phyloP scores from a whole-genome alignment of 2,329 filamentous ascomycete species.

The Paracorniculantispora psalliotae region DNA sequence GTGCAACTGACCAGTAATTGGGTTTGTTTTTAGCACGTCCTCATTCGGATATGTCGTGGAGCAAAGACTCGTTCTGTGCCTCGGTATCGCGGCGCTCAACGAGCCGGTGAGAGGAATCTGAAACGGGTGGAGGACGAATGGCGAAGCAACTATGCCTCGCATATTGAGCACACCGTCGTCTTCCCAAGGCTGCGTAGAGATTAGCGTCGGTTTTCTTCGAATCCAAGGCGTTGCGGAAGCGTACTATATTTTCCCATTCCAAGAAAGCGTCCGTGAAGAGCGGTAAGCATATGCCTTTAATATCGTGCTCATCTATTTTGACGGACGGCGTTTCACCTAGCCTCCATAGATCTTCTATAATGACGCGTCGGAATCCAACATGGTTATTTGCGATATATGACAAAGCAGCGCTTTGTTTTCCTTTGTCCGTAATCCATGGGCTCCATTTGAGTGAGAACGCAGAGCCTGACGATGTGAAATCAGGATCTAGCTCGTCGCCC shows the following conservation, averaged over 20 bases:
- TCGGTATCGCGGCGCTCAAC: slow-evolving; percentile 18
- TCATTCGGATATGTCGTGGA: slow-evolving; percentile 39
- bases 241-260: slow-evolving; percentile 49
- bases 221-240: slow-evolving; percentile 12
- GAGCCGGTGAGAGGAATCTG: slow-evolving; percentile 38
- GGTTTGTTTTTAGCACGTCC: slow-evolving; percentile 34
- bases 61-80: slow-evolving; percentile 41
- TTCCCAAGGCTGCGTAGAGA: slow-evolving; percentile 36
- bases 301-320: slow-evolving; percentile 36
- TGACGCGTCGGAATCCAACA: slow-evolving; percentile 50
- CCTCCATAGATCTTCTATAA: slow-evolving; percentile 33
- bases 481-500: slow-evolving; percentile 36
- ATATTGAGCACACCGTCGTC: slow-evolving; percentile 34
- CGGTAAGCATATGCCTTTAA: slow-evolving; percentile 44
- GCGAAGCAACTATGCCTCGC: slow-evolving; percentile 51
- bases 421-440: slow-evolving; percentile 41
- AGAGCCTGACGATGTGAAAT: slow-evolving; percentile 44
- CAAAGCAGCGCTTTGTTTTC: slow-evolving; percentile 37
- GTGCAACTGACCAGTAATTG: slow-evolving; percentile 37
- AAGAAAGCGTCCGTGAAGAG: slow-evolving; percentile 50
- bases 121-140: slow-evolving; percentile 45
- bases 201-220: slow-evolving; percentile 14
- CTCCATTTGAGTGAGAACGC: slow-evolving; percentile 51
- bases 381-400: slow-evolving; percentile 48
- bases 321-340: slow-evolving; percentile 33